Percentiles rank a stretch among this genome's conserved stretches.
Evolutionary conservation across 202 grass and related monocot genomes (phyloP).

Genomic region (Hordeum pubiflorum): DNA sequence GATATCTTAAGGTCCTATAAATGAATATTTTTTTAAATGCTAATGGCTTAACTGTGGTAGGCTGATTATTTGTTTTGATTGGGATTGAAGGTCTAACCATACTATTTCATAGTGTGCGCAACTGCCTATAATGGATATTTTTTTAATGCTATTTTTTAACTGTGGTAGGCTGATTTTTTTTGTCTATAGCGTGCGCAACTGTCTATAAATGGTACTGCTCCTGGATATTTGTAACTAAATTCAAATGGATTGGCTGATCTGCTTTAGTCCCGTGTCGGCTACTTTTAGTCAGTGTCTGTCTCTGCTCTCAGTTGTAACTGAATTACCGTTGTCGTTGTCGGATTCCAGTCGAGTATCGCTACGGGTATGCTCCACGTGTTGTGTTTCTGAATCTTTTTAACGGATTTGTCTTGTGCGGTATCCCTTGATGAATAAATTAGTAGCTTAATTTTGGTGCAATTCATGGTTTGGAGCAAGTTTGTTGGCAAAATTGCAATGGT

Average conservation of each 20-base stretch:
- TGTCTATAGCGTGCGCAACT: not conserved
- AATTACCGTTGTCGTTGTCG: not conserved
- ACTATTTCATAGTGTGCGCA: not conserved
- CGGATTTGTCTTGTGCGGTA: not conserved
- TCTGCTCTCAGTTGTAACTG: not conserved
- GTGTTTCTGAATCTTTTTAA: not conserved
- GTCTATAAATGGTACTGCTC: not conserved
- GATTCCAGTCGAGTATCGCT: slow-evolving; percentile 4
- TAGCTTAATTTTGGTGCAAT: not conserved
- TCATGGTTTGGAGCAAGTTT: not conserved
- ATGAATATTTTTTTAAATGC: not conserved
- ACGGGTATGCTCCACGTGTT: not conserved
- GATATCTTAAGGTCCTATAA: not conserved
- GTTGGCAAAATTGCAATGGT: not conserved
- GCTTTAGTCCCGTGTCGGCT: not conserved
- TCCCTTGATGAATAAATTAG: not conserved
- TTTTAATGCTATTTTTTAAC: not conserved
- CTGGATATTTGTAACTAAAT: not conserved
- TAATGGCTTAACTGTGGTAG: not conserved
- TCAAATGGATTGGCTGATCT: not conserved
- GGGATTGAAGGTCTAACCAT: not conserved
- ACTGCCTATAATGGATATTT: not conserved
- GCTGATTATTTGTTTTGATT: not conserved
- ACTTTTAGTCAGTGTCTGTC: not conserved
- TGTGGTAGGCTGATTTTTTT: not conserved